Evolutionary conservation across 2,329 filamentous ascomycete species (phyloP).

Genomic region (Apiospora malaysiana): DNA sequence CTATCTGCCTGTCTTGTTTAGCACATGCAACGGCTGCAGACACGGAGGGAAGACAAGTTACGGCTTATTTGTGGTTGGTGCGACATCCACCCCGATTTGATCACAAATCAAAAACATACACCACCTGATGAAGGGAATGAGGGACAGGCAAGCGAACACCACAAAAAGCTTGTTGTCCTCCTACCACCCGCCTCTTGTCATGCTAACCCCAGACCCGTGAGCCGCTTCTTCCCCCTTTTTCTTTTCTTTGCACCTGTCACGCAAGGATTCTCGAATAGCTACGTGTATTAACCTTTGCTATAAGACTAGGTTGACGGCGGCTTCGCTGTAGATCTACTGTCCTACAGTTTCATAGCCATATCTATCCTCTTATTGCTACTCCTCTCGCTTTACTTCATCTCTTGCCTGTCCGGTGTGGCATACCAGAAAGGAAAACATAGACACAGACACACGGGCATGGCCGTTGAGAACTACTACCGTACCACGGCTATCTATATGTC

Average conservation of each 20-base stretch:
- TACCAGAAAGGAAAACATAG: neutral
- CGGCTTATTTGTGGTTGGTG: constrained; percentile 12
- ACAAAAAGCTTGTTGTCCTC: neutral
- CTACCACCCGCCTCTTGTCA: neutral
- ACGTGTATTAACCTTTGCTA: neutral
- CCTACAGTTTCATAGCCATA: neutral
- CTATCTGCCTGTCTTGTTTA: neutral
- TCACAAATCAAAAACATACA: constrained; percentile 11
- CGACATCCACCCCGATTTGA: neutral
- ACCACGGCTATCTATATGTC: neutral
- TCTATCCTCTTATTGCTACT: neutral
- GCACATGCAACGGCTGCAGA: neutral
- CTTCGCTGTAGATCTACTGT: neutral
- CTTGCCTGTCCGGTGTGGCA: neutral
- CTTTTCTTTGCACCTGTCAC: neutral
- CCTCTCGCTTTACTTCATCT: neutral
- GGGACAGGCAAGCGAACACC: neutral
- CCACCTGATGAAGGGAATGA: neutral
- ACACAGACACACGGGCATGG: neutral
- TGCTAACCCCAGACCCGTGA: neutral
- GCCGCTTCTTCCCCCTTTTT: neutral
- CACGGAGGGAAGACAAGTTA: neutral
- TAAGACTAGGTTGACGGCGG: neutral
- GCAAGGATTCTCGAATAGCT: too few relatives aligned
- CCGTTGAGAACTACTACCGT: neutral